These are phyloP conservation scores for Dipteronia dyeriana DNA, from an alignment of 345 rosid species.

Conservation along the genomic window DNA sequence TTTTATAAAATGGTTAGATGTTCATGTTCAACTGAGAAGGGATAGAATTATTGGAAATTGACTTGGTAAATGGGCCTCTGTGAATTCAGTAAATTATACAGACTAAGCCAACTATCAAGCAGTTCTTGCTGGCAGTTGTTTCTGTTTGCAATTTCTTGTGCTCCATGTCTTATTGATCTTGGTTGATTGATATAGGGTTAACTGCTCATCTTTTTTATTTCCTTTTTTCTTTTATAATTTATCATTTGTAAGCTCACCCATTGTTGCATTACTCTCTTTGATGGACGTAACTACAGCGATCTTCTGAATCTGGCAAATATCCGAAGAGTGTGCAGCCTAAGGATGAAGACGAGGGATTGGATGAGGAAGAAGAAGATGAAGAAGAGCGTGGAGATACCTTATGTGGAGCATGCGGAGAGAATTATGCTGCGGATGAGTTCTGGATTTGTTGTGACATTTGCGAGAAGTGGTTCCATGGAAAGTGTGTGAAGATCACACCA, in stretches of 20 bases:
- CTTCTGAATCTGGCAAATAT: constrained; percentile 47
- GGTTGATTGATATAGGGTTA: constrained; percentile 14
- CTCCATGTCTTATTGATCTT: not conserved
- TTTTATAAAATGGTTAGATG: not conserved
- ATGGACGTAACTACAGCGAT: constrained; percentile 44
- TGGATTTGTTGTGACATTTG: constrained; percentile 87
- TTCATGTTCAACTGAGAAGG: not conserved
- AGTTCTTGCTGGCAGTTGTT: not conserved
- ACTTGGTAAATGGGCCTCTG: not conserved
- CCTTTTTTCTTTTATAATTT: not conserved
- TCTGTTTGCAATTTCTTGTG: not conserved
- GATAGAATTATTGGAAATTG: not conserved
- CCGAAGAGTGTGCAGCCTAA: constrained; percentile 34
- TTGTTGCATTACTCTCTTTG: constrained; percentile 6
- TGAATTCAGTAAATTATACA: not conserved
- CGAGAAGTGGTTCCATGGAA: constrained; percentile 87
- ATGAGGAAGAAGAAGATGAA: constrained; percentile 48
- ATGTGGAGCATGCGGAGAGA: constrained; percentile 83
- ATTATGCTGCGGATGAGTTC: constrained; percentile 74
- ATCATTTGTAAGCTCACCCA: not conserved
- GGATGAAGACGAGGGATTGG: constrained; percentile 55
- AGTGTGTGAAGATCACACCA: constrained; percentile 85
- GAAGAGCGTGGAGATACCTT: constrained; percentile 73
- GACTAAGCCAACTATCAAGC: not conserved
- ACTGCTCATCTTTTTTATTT: not conserved